These are phyloP conservation scores for Candida broadrunensis DNA, from an alignment of 805 yeast species.

Conservation along the genomic window DNA sequence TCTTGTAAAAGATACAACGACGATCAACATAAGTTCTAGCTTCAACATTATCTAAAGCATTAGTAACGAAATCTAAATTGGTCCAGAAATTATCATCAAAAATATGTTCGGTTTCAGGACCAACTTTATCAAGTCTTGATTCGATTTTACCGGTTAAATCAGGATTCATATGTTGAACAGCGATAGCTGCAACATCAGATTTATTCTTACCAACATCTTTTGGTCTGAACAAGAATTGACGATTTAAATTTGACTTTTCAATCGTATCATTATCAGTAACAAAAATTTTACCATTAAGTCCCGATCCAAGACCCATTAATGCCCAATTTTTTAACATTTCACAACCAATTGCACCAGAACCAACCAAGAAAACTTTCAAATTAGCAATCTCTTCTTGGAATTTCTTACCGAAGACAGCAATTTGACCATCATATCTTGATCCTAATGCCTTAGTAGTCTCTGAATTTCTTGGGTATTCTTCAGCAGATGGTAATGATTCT, in stretches of 20 bases:
- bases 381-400: slow-evolving; percentile 74
- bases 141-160: slow-evolving; percentile 75
- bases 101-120: slow-evolving; percentile 85
- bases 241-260: slow-evolving; percentile 91
- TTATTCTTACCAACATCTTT: slow-evolving; percentile 90
- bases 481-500: slow-evolving; percentile 75
- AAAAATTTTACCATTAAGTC: slow-evolving; percentile 77
- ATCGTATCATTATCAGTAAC: slow-evolving; percentile 94
- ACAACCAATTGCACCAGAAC: slow-evolving; percentile 98
- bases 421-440: slow-evolving; percentile 90
- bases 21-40: slow-evolving; percentile 98
- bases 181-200: slow-evolving; percentile 85
- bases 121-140: slow-evolving; percentile 81
- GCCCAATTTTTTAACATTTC: slow-evolving; percentile 99
- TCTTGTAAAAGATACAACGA: slow-evolving; percentile 89
- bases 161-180: slow-evolving; percentile 84
- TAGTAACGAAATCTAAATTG: slow-evolving; percentile 81
- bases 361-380: slow-evolving; percentile 84
- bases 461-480: slow-evolving; percentile 58
- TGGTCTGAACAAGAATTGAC: slow-evolving; percentile 94
- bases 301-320: slow-evolving; percentile 90
- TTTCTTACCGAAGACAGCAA: slow-evolving; percentile 86
- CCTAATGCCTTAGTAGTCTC: slow-evolving; percentile 72
- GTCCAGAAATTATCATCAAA: slow-evolving; percentile 87
- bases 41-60: slow-evolving; percentile 95